phyloP scores from a whole-genome alignment of 768 basidiomycete genomes.

The Lyophyllum atratum region DNA sequence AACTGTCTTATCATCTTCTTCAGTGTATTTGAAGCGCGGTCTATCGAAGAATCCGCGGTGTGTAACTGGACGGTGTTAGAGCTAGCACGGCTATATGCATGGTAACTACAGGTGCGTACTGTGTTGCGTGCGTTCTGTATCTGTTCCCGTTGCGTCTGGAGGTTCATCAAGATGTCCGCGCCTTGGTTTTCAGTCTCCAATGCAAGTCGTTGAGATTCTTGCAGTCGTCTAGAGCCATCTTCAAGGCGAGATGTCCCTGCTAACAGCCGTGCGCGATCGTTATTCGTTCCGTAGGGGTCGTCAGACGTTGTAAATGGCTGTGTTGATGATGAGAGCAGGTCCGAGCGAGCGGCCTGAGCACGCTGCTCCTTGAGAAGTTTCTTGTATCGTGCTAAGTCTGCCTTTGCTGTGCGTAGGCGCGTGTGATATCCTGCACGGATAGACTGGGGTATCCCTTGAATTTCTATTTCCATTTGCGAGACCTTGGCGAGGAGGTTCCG shows the following conservation, averaged over 20 bases:
- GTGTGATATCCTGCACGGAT: slow-evolving; percentile 75
- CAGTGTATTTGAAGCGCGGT: slow-evolving; percentile 87
- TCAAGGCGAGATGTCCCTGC: slow-evolving; percentile 77
- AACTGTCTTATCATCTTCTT: slow-evolving; percentile 97
- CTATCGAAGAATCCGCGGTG: slow-evolving; percentile 86
- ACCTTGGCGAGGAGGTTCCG: slow-evolving; percentile 50
- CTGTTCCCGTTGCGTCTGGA: slow-evolving; percentile 88
- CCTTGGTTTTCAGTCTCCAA: slow-evolving; percentile 97
- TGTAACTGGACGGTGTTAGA: slow-evolving; percentile 56
- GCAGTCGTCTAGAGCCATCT: slow-evolving; percentile 81
- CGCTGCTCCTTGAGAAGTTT: slow-evolving; percentile 77
- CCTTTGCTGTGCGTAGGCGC: slow-evolving; percentile 74
- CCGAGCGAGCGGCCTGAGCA: slow-evolving; percentile 67
- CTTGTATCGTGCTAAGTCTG: slow-evolving; percentile 77
- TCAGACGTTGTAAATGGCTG: slow-evolving; percentile 55
- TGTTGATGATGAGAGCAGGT: slow-evolving; percentile 69
- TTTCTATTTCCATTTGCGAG: slow-evolving; percentile 99
- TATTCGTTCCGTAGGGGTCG: slow-evolving; percentile 73
- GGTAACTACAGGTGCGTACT: slow-evolving; percentile 42
- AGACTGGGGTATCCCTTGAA: slow-evolving; percentile 90
- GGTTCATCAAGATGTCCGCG: slow-evolving; percentile 84
- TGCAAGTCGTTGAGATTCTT: slow-evolving; percentile 90
- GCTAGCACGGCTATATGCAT: neutral
- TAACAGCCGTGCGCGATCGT: slow-evolving; percentile 79
- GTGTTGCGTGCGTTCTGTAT: slow-evolving; percentile 92